phyloP scores from a whole-genome alignment of 352 stramenopile species.

The Phytophthora cajani region DNA sequence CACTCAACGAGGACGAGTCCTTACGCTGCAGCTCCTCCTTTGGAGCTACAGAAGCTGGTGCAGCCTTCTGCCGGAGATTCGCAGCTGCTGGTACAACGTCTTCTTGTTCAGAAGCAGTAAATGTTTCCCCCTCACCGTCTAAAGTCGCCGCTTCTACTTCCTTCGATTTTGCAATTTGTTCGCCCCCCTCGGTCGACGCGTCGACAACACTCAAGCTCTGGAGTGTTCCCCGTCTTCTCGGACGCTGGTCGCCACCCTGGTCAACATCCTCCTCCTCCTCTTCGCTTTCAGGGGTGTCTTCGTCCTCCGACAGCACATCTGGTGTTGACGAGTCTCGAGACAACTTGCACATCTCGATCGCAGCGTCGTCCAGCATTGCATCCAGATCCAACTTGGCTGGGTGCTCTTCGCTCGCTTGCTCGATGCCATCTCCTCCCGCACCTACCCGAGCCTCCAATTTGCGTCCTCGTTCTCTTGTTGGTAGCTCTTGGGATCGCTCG shows the following conservation, averaged over 20 bases:
- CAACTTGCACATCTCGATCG: conserved; percentile 35
- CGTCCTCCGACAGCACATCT: conserved; percentile 41
- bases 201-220: conserved; percentile 19
- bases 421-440: background rate
- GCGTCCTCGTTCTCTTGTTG: background rate
- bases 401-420: background rate
- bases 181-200: conserved; percentile 2
- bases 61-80: background rate
- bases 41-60: background rate
- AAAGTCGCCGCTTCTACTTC: background rate
- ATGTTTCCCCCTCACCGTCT: background rate
- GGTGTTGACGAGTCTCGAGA: conserved; percentile 24
- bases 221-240: conserved; percentile 8
- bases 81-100: background rate
- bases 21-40: conserved; percentile 2
- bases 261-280: conserved; percentile 18
- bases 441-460: background rate
- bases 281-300: conserved; percentile 24
- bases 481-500: background rate
- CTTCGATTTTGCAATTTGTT: background rate
- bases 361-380: conserved; percentile 28
- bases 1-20: conserved; percentile 12
- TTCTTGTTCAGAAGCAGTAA: background rate
- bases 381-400: conserved; percentile 25
- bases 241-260: background rate